Conservation (phyloP, 2,329 filamentous ascomycete genomes). For the Diaporthe sp. region DNA sequence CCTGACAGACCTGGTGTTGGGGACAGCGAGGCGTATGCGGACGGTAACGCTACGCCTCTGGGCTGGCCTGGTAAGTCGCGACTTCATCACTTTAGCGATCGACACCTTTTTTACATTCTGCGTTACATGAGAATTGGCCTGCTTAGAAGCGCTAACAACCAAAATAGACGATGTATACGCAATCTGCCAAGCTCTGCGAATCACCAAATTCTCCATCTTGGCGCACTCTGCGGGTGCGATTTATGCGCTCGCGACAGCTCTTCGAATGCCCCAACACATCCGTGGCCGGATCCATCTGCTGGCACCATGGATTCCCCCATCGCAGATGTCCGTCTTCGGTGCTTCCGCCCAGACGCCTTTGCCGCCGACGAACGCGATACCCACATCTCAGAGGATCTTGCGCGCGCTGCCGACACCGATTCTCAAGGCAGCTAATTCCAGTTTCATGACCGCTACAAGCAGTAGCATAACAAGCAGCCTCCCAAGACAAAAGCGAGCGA, state of each 20-base stretch:
- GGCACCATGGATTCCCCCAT: constrained; percentile 97
- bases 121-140: constrained; percentile 1
- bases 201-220: constrained; percentile 95
- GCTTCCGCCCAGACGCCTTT: constrained; percentile 74
- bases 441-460: constrained; percentile 93
- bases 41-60: constrained; percentile 86
- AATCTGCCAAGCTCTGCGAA: constrained; percentile 91
- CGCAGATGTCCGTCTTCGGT: constrained; percentile 86
- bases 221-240: constrained; percentile 98
- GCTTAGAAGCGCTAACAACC: constrained; percentile 45
- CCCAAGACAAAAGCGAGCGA: constrained; percentile 61
- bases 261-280: constrained; percentile 96
- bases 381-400: constrained; percentile 91
- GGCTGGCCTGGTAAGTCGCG: constrained; percentile 85
- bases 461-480: constrained; percentile 85
- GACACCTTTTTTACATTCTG: not conserved
- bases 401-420: constrained; percentile 91
- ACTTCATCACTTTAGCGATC: constrained; percentile 32
- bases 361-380: constrained; percentile 86
- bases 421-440: constrained; percentile 93
- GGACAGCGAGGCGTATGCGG: constrained; percentile 86
- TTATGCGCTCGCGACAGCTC: constrained; percentile 92
- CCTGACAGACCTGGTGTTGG: constrained; percentile 95
- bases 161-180: constrained; percentile 82
- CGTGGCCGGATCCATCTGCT: constrained; percentile 93